Evolutionary conservation across 75 land plant species (phyloP), one percentile per base, ranked within the genome.

Genomic region (Pseudotsuga menziesii): DNA sequence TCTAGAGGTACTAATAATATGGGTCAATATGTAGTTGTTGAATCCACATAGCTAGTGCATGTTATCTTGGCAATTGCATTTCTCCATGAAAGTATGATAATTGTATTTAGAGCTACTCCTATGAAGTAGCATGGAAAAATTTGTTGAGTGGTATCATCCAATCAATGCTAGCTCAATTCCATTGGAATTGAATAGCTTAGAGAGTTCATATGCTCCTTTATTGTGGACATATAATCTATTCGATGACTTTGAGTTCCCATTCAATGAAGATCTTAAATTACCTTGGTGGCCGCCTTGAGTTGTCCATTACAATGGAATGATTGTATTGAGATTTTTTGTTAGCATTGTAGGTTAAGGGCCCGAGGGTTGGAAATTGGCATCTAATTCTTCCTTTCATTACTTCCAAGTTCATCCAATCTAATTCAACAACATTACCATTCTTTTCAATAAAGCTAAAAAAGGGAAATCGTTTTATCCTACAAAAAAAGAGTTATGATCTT

Each of bases 1-100:
- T 41, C 72, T 69, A 69, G 72, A 69, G 72, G 72, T 69, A n/a
- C 72, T 69, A 44, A 35, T 69, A 69, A 39, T 41, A 69, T 69
- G 72, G 20, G 48, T 27, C 72, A 69, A 39, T 69, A 48, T 69
- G 41, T 52, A 39, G 23, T 69, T 69, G 52, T 69, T 9, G 72
- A 69, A 69, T 69, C 72, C 52, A 69, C 72, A 20, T 44, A 44
- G 52, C 52, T 69, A 69, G 25, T 69, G 22, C 44, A 41, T 25
- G 41, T 27, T 41, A 5, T 64, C 1, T 64, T 64, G 15, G 69
- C 41, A 64, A 36, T 32, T 5, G 13, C 13, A 64, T 19, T 32
- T 19, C 39, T 39, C 48, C 48, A 17, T 19, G 48, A 48, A 41
- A 36, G 44, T 8, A 67, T 67, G 71, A 32, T 66, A 32, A 17